Evolutionary conservation across 306 rosid species (phyloP), one percentile per base, ranked within the genome.

Genomic region (Lathyrus tuberosus): DNA sequence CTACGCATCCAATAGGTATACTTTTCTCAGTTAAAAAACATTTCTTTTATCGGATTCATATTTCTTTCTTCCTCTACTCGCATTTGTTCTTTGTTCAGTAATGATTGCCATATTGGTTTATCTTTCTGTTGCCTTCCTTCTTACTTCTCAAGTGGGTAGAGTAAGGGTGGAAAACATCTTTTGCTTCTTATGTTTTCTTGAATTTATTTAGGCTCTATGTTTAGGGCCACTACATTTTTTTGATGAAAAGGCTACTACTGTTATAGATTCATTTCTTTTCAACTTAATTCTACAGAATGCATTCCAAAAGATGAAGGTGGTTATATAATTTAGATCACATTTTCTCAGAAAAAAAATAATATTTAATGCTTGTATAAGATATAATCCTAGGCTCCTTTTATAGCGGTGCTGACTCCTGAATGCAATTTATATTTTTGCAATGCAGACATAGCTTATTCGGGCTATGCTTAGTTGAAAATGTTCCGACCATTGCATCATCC

Each of bases 371-470:
- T 48, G 37, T 37, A 37, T 38, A 65, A 40, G 17, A 30, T 56
- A 26, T 40, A 52, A 41, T 59, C 38, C 24, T 10, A 14, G 60
- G 16, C 43, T 22, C 74, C 62, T 73, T 38, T 86, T 35, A n/a
- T 28, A 18, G 61, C 46, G 65, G 46, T 70, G 40, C 20, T 63
- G 37, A 58, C 65, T 46, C 38, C 41, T 64, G 41, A 63, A 48
- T 67, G 18, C 65, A 33, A 51, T 40, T 77, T 56, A 26, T 73
- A n/a, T 61, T 66, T 31, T 69, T 5, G 18, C 72, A 56, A 17
- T 75, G 86, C 96, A 91, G 97, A 80, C 79, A 77, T 63, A 40
- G 74, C 60, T 69, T 79, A 63, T 73, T 56, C 44, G 33, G 76
- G 78, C 46, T 80, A 28, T 15, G 30, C 57, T 47, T 83, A 35